Conservation (phyloP, 257 asterid genomes). For the Craterostigma plantagineum region DNA sequence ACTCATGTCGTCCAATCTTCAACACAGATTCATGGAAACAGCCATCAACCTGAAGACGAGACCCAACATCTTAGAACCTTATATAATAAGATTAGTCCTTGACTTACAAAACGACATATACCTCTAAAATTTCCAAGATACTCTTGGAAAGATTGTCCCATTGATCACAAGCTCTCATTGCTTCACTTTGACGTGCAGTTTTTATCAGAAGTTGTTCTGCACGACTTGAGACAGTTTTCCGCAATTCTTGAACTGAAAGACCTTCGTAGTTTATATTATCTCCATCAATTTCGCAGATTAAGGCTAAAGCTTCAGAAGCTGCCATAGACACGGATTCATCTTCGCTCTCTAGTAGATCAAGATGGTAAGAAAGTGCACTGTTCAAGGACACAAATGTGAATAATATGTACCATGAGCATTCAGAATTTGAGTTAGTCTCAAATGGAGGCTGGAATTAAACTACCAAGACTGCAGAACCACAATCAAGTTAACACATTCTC, state of each 20-base stretch:
- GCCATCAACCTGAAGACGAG: conserved; percentile 9
- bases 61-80: not conserved
- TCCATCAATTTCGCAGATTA: conserved; percentile 16
- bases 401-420: conserved; percentile 1
- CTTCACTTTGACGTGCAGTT: conserved; percentile 10
- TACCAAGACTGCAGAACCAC: too few species aligned
- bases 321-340: conserved; percentile 10
- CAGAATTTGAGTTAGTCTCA: conserved; percentile 1
- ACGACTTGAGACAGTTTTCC: conserved; percentile 10
- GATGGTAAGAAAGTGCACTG: conserved; percentile 13
- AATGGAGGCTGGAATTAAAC: too few species aligned
- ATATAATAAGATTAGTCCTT: not conserved
- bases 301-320: conserved; percentile 20
- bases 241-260: conserved; percentile 11
- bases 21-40: conserved; percentile 9
- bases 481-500: too few species aligned
- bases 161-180: conserved; percentile 6
- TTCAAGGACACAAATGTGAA: not conserved
- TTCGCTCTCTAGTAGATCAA: conserved; percentile 13
- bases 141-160: conserved; percentile 12
- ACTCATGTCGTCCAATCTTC: conserved; percentile 17
- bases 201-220: conserved; percentile 8
- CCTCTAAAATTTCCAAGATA: conserved; percentile 15
- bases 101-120: not conserved
- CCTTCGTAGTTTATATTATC: conserved; percentile 12